Conservation (phyloP, 805 yeast genomes). For the Saturnispora hagleri region DNA sequence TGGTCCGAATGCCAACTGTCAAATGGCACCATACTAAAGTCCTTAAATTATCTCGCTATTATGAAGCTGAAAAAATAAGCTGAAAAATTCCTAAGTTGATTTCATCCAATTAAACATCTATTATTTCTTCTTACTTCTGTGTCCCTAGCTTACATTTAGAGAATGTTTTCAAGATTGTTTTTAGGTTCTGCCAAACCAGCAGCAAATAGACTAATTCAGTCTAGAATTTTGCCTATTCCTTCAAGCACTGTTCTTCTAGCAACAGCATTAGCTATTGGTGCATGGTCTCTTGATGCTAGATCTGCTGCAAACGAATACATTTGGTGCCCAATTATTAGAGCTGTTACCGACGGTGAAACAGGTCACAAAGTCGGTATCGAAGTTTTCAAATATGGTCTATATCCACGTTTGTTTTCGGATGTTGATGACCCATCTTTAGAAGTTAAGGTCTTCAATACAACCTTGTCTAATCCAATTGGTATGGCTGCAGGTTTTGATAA, state of each 20-base stretch:
- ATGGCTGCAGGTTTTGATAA: constrained; percentile 95
- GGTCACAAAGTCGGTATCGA: constrained; percentile 75
- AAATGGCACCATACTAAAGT: not conserved
- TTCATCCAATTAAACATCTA: not conserved
- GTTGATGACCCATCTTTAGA: constrained; percentile 42
- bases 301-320: constrained; percentile 77
- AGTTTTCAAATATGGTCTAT: constrained; percentile 56
- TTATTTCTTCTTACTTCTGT: not conserved
- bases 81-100: not conserved
- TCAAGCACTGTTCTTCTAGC: constrained; percentile 17
- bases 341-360: constrained; percentile 68
- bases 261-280: constrained; percentile 31
- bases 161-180: constrained; percentile 4
- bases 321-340: constrained; percentile 66
- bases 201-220: constrained; percentile 7
- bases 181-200: not conserved
- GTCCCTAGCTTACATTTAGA: not conserved
- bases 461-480: constrained; percentile 71
- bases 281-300: constrained; percentile 65
- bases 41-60: not conserved
- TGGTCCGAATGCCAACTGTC: not conserved
- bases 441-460: constrained; percentile 57
- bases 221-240: constrained; percentile 14
- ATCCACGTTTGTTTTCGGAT: constrained; percentile 53
- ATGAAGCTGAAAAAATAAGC: not conserved